Evolutionary conservation across 2,329 filamentous ascomycete species (phyloP).

Genomic region (Macrophomina pseudophaseolina): DNA sequence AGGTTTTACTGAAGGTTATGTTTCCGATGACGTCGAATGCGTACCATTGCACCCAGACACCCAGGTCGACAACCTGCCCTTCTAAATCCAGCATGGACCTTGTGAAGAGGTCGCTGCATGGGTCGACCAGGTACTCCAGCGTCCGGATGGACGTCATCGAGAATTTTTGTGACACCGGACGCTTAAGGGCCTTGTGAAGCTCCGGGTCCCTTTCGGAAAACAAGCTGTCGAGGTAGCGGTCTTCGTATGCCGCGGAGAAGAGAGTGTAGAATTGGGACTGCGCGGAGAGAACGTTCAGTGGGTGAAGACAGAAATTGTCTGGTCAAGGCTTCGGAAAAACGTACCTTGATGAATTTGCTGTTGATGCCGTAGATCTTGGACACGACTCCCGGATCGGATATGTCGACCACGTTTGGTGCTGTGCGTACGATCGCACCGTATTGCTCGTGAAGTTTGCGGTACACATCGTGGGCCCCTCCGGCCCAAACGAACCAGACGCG

Average conservation of each 20-base stretch:
- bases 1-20: slow-evolving; percentile 26
- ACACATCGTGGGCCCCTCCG: neutral
- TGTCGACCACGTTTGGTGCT: neutral
- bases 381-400: neutral
- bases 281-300: too few species aligned
- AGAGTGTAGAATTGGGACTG: neutral
- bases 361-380: neutral
- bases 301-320: too few species aligned
- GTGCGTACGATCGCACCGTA: neutral
- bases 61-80: slow-evolving; percentile 54
- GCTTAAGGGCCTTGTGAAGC: neutral
- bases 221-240: neutral
- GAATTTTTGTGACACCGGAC: neutral
- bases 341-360: neutral
- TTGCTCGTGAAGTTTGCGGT: neutral
- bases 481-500: neutral
- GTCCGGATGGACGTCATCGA: neutral
- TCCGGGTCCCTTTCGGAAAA: neutral
- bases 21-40: slow-evolving; percentile 32
- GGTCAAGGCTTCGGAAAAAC: too few species aligned
- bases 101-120: slow-evolving; percentile 9
- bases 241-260: neutral
- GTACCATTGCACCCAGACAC: slow-evolving; percentile 46
- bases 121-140: neutral
- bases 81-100: neutral